Evolutionary conservation across 1,284 basidiomycete genomes (phyloP).

Genomic region (Ustilago xerochloae): DNA sequence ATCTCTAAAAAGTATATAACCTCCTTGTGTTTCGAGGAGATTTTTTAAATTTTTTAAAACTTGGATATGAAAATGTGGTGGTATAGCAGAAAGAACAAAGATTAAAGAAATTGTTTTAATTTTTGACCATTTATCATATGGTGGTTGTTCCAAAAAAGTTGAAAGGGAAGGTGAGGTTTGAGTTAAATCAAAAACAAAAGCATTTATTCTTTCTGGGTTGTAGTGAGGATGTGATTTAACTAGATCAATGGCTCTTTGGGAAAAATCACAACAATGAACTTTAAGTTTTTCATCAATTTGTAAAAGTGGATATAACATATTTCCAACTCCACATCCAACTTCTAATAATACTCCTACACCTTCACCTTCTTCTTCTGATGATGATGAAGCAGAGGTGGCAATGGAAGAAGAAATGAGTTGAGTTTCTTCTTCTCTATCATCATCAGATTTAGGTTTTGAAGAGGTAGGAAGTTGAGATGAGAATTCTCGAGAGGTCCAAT

Average conservation of each 20-base stretch:
- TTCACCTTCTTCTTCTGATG: neutral
- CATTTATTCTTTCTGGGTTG: constrained; percentile 54
- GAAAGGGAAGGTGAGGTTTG: constrained; percentile 5
- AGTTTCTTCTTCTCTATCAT: constrained; percentile 39
- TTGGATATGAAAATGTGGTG: constrained; percentile 57
- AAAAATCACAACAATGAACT: constrained; percentile 67
- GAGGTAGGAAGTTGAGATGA: constrained; percentile 5
- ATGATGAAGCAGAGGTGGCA: too few relatives aligned
- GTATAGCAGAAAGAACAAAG: constrained; percentile 69
- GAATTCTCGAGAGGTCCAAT: constrained; percentile 69
- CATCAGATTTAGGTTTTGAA: constrained; percentile 16
- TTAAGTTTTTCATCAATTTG: constrained; percentile 44
- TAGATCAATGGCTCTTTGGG: constrained; percentile 60
- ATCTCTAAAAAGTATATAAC: constrained; percentile 66
- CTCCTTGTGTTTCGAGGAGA: constrained; percentile 15
- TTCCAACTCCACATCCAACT: constrained; percentile 67
- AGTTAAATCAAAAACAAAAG: constrained; percentile 68
- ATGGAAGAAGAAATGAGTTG: too few relatives aligned
- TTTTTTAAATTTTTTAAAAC: constrained; percentile 19
- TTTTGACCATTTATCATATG: constrained; percentile 15
- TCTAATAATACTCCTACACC: constrained; percentile 56
- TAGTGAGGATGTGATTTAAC: constrained; percentile 60
- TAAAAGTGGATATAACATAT: constrained; percentile 64
- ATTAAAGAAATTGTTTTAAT: constrained; percentile 63
- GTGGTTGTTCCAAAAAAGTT: neutral